phyloP scores from a whole-genome alignment of 2,329 filamentous ascomycete species.

The Chaetomium globosum region DNA sequence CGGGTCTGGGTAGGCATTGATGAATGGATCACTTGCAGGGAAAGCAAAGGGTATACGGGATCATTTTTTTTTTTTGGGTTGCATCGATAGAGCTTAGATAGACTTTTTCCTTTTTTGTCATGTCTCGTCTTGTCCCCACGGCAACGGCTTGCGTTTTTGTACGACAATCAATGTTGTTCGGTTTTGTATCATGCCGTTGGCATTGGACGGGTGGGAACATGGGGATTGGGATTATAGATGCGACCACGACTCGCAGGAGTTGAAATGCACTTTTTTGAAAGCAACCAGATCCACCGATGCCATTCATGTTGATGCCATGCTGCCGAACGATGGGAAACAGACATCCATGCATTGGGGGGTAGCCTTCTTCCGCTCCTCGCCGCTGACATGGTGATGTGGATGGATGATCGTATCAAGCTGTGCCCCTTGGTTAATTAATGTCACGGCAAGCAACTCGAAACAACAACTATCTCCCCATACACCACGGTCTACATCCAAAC shows the following conservation, averaged over 20 bases:
- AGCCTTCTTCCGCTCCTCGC: background rate
- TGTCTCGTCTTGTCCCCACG: slow-evolving; percentile 18
- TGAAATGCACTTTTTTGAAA: slow-evolving; percentile 1
- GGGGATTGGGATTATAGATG: slow-evolving; percentile 4
- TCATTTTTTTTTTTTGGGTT: slow-evolving; percentile 8
- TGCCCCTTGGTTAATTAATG: background rate
- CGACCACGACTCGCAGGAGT: slow-evolving; percentile 15
- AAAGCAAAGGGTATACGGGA: background rate
- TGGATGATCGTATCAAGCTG: background rate
- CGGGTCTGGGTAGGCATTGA: slow-evolving; percentile 1
- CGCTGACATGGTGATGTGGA: background rate
- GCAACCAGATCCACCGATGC: background rate
- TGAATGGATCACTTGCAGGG: background rate
- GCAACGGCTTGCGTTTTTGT: slow-evolving; percentile 21
- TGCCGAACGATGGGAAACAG: background rate
- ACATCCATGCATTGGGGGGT: background rate
- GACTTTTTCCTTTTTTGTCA: slow-evolving; percentile 18
- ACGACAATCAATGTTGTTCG: slow-evolving; percentile 12
- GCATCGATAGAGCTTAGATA: slow-evolving; percentile 26
- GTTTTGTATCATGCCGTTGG: slow-evolving; percentile 24
- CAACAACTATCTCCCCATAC: background rate
- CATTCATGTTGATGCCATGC: background rate
- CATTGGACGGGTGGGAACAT: background rate
- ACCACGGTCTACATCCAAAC: background rate
- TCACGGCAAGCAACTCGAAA: background rate